Conservation (phyloP, 2,329 filamentous ascomycete species). For the Chrysosporium keratinophilum region DNA sequence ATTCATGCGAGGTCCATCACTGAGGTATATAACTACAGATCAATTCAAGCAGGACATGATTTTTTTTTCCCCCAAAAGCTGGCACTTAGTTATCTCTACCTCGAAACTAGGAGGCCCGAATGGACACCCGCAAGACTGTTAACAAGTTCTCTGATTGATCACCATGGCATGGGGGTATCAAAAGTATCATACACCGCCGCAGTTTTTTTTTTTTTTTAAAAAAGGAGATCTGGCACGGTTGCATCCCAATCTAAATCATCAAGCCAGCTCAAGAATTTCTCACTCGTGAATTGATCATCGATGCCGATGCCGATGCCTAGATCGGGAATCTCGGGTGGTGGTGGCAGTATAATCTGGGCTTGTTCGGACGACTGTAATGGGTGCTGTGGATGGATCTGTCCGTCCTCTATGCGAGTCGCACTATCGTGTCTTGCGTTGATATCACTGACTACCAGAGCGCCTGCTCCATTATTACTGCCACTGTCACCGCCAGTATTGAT, state of each 20-base stretch:
- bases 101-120: no score
- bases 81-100: no score
- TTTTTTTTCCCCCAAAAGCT: no score
- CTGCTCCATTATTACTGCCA: background rate
- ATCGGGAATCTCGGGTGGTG: background rate
- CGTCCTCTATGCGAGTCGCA: background rate
- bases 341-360: background rate
- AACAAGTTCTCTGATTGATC: no score
- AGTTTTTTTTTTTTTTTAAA: no score
- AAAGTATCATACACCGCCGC: no score
- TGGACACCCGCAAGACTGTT: no score
- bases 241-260: constrained; percentile 15
- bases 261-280: constrained; percentile 16
- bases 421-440: background rate
- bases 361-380: background rate
- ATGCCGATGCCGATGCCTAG: constrained; percentile 4
- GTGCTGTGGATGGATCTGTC: background rate
- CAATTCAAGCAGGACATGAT: no score
- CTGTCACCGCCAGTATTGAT: background rate
- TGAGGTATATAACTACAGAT: no score
- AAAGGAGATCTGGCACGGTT: constrained; percentile 12
- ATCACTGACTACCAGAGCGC: background rate
- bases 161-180: no score
- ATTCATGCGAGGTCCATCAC: no score
- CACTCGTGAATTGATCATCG: constrained; percentile 11